These are phyloP conservation scores for Umbelopsis sp. DNA, from an alignment of 371 early-diverging fungal genomes.

Conservation along the genomic window DNA sequence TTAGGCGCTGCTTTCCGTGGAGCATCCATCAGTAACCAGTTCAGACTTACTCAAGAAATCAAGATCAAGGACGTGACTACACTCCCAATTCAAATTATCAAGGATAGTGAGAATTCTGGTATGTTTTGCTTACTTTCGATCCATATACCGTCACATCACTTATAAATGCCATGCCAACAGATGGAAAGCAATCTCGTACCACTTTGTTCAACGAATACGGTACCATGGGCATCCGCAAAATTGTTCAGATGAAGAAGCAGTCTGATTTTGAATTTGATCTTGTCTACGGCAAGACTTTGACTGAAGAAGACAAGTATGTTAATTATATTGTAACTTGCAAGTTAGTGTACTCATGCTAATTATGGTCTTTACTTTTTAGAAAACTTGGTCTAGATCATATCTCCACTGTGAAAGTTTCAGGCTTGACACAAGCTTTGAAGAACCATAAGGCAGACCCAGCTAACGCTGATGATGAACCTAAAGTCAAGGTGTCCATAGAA, in stretches of 20 bases:
- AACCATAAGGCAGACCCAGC: slow-evolving; percentile 61
- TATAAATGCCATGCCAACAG: not conserved
- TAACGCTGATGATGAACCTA: slow-evolving; percentile 63
- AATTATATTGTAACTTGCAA: slow-evolving; percentile 22
- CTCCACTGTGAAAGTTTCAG: slow-evolving; percentile 68
- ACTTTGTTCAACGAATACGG: slow-evolving; percentile 69
- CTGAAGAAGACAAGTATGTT: slow-evolving; percentile 37
- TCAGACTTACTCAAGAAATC: slow-evolving; percentile 83
- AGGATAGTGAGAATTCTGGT: slow-evolving; percentile 59
- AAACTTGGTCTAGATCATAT: slow-evolving; percentile 52
- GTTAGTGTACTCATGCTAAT: not conserved
- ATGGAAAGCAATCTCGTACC: slow-evolving; percentile 41
- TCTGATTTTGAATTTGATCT: slow-evolving; percentile 82
- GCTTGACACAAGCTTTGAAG: slow-evolving; percentile 71
- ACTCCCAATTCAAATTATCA: slow-evolving; percentile 77
- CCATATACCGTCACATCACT: no score
- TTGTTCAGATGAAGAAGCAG: slow-evolving; percentile 80
- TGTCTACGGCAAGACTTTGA: slow-evolving; percentile 56
- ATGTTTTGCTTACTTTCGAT: not conserved
- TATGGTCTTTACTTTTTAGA: not conserved
- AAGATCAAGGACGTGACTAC: slow-evolving; percentile 81
- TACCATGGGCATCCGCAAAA: slow-evolving; percentile 76
- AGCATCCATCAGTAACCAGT: slow-evolving; percentile 85
- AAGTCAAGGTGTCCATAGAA: slow-evolving; percentile 81
- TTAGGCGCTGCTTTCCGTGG: slow-evolving; percentile 87